These are phyloP conservation scores for Hanseniaspora jakobsenii DNA, from an alignment of 805 yeast genomes.

Conservation along the genomic window DNA sequence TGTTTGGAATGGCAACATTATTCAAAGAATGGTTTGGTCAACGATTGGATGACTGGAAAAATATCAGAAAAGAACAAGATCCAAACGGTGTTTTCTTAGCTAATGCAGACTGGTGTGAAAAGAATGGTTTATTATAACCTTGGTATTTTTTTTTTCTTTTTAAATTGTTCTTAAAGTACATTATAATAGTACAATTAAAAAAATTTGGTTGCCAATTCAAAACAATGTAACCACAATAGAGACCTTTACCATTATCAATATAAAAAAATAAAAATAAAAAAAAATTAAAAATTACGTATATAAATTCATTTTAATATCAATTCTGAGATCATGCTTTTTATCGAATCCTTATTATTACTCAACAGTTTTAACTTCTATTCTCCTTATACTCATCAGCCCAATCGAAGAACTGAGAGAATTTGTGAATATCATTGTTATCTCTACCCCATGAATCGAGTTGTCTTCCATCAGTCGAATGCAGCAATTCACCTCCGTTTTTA, in stretches of 20 bases:
- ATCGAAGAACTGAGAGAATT: constrained; percentile 1
- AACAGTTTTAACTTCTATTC: not conserved
- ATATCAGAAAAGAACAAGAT: constrained; percentile 55
- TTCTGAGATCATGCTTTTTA: too few species aligned
- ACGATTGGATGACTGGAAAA: constrained; percentile 48
- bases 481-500: constrained; percentile 1
- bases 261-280: not conserved
- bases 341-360: too few species aligned
- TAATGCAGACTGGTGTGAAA: constrained; percentile 64
- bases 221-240: too few species aligned
- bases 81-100: constrained; percentile 73
- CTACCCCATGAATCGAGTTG: constrained; percentile 14
- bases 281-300: not conserved
- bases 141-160: too few species aligned
- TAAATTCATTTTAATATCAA: too few species aligned
- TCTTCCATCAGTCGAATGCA: constrained; percentile 9
- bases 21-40: constrained; percentile 73
- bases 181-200: too few species aligned
- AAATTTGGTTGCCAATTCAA: too few species aligned
- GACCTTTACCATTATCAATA: too few species aligned
- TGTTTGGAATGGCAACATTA: constrained; percentile 65
- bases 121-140: constrained; percentile 44
- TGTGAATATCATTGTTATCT: constrained; percentile 7
- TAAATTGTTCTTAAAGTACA: too few species aligned
- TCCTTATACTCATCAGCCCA: constrained; percentile 15